Evolutionary conservation across 2,329 filamentous ascomycete species (phyloP), one percentile per base, ranked within the genome.

Genomic region (Beauveria caledonica): DNA sequence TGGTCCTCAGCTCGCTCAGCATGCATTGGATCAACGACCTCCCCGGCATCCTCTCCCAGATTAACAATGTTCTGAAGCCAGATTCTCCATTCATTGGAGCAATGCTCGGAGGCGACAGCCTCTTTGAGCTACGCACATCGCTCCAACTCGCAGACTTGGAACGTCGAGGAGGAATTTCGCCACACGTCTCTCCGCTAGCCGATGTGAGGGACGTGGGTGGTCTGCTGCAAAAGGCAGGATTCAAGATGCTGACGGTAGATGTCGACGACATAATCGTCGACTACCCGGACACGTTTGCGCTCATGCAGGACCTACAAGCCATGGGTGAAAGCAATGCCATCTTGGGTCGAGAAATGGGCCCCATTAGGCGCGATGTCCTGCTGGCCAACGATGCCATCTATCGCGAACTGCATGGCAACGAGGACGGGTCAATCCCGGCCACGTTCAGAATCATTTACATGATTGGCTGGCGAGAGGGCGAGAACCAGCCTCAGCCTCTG

Each of bases 1-100:
- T 96, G 6, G 90, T 97, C 11, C 78, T 99, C 63, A 96, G 90
- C 70, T 96, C 89, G 60, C 77, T 96, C 62, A 92, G 89, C 61
- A 79, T 99, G 71, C 94, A 99, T 75, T 99, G 94, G 94, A 89
- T 97, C 79, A 99, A 99, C 72, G 91, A 99, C 72, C 83, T 99
- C 5, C 94, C 94, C 0, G 89, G 88, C 1, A 78, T 95, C 11
- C 81, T 99, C 2, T 80, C 86, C 1, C 90, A 96, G 70, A 88
- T 97, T 70, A 96, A 96, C 77, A 82, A 84, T 65, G 78, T 95
- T 39, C 81, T 99, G 27, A 96, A 95, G 74, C 92, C 93, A 0
- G 94, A 99, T 72, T 82, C 84, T 60, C 92, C 95, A 1, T 96
- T 99, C 70, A 86, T 99, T 51, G 93, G 89, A 15, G 93, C 93